Evolutionary conservation across 768 basidiomycete genomes (phyloP).

Genomic region (Leccinum imitatum): DNA sequence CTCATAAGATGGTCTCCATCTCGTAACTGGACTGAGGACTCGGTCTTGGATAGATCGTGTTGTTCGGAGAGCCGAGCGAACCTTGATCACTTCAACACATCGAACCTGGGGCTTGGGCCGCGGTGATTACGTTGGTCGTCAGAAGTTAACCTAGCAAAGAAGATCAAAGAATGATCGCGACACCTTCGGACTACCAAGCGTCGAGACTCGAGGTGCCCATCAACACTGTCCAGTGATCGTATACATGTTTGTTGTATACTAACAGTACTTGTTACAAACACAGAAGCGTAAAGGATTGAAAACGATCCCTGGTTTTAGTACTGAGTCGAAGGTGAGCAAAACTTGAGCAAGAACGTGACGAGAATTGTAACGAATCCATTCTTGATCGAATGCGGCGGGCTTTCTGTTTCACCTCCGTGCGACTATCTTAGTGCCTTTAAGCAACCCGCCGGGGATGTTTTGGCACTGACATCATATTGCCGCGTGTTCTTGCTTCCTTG

Average conservation of each 20-base stretch:
- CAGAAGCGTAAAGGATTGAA: neutral
- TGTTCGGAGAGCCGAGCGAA: constrained; percentile 1
- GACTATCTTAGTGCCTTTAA: constrained; percentile 19
- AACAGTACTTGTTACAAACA: too few relatives aligned
- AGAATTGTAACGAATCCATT: neutral
- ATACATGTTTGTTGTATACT: neutral
- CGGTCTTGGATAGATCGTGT: neutral
- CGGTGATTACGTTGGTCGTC: constrained; percentile 18
- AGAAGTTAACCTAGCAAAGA: constrained; percentile 19
- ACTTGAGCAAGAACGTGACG: constrained; percentile 1
- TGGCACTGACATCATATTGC: constrained; percentile 7
- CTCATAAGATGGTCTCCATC: neutral
- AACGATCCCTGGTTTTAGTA: neutral
- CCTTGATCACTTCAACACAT: neutral
- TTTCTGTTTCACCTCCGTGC: constrained; percentile 11
- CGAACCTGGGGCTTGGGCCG: neutral
- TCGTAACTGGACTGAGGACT: neutral
- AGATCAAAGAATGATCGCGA: constrained; percentile 19
- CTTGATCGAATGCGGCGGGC: constrained; percentile 10
- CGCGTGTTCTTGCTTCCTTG: constrained; percentile 21
- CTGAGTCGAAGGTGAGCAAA: neutral
- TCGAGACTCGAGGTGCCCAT: neutral
- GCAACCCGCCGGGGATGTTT: constrained; percentile 13
- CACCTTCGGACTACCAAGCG: constrained; percentile 14
- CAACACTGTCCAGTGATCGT: neutral